phyloP scores from a whole-genome alignment of 2,329 filamentous ascomycete species.

The Aspergillus alliaceus region DNA sequence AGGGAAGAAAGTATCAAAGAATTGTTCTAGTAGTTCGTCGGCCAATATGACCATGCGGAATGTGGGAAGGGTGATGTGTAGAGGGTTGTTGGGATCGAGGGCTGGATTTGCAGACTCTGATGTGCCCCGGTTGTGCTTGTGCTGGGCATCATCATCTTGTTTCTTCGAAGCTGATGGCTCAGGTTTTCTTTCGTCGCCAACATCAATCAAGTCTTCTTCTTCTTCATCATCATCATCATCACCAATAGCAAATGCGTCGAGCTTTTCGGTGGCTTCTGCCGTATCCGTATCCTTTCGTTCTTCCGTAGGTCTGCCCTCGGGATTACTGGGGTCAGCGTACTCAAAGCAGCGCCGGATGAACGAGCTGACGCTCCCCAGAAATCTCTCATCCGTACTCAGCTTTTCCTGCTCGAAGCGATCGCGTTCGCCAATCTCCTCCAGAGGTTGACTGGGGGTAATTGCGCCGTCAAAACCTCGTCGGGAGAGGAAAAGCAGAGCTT shows the following conservation, averaged over 20 bases:
- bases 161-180: slow-evolving; percentile 15
- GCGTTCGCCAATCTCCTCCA: slow-evolving; percentile 50
- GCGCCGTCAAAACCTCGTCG: slow-evolving; percentile 79
- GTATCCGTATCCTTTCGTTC: slow-evolving; percentile 30
- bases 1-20: slow-evolving; percentile 95
- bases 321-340: slow-evolving; percentile 90
- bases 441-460: slow-evolving; percentile 64
- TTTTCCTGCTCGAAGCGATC: slow-evolving; percentile 40
- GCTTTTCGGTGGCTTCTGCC: slow-evolving; percentile 35
- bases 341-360: slow-evolving; percentile 97
- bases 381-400: slow-evolving; percentile 75
- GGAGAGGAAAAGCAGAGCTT: slow-evolving; percentile 89
- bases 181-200: slow-evolving; percentile 34
- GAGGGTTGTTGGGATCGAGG: slow-evolving; percentile 85
- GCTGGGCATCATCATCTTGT: slow-evolving; percentile 10
- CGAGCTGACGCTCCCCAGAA: slow-evolving; percentile 87
- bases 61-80: slow-evolving; percentile 94
- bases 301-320: slow-evolving; percentile 50
- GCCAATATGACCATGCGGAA: slow-evolving; percentile 98
- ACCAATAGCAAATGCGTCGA: slow-evolving; percentile 71
- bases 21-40: slow-evolving; percentile 91
- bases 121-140: slow-evolving; percentile 58
- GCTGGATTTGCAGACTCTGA: slow-evolving; percentile 83
- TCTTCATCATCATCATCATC: slow-evolving; percentile 66
- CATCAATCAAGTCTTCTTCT: slow-evolving; percentile 48